A percentile compares a stretch with the other conserved stretches of the same genome.
These are phyloP conservation scores for Elaeagnus macrophylla DNA, from an alignment of 306 rosid species.

Conservation along the genomic window DNA sequence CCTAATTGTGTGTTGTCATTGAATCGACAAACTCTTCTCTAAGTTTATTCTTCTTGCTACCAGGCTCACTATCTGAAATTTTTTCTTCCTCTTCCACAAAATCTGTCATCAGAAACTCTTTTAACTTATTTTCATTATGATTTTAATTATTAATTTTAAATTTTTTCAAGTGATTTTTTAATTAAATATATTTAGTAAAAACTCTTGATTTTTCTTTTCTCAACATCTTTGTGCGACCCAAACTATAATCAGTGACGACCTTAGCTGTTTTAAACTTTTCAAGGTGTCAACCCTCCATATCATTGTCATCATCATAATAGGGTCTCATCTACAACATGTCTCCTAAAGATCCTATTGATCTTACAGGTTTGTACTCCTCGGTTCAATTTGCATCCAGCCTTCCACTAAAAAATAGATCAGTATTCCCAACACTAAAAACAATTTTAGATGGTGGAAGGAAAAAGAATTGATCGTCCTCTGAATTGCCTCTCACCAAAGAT, in stretches of 20 bases:
- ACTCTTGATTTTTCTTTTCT: conserved; percentile 26
- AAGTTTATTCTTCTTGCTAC: conserved; percentile 18
- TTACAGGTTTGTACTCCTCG: conserved; percentile 15
- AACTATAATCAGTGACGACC: conserved; percentile 11
- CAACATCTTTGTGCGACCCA: conserved; percentile 21
- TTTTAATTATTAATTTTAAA: conserved; percentile 16
- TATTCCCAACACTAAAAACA: conserved; percentile 7
- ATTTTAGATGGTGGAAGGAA: background rate
- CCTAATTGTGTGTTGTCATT: conserved; percentile 17
- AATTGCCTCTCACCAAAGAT: conserved; percentile 14
- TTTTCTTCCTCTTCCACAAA: conserved; percentile 31
- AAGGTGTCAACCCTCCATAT: conserved; percentile 19
- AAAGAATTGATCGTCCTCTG: conserved; percentile 14
- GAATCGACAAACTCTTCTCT: conserved; percentile 29
- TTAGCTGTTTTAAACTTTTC: conserved; percentile 23
- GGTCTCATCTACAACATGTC: conserved; percentile 14
- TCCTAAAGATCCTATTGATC: conserved; percentile 22
- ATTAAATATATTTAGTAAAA: too few species aligned
- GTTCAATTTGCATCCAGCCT: conserved; percentile 5
- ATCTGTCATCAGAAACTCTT: conserved; percentile 25
- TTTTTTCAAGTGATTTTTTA: conserved; percentile 20
- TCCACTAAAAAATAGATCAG: conserved; percentile 1
- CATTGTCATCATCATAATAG: conserved; percentile 13
- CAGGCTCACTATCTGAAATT: conserved; percentile 29
- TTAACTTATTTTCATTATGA: conserved; percentile 7